Evolutionary conservation across 805 yeast genomes (phyloP).

Genomic region (Metschnikowia aberdeeniae): DNA sequence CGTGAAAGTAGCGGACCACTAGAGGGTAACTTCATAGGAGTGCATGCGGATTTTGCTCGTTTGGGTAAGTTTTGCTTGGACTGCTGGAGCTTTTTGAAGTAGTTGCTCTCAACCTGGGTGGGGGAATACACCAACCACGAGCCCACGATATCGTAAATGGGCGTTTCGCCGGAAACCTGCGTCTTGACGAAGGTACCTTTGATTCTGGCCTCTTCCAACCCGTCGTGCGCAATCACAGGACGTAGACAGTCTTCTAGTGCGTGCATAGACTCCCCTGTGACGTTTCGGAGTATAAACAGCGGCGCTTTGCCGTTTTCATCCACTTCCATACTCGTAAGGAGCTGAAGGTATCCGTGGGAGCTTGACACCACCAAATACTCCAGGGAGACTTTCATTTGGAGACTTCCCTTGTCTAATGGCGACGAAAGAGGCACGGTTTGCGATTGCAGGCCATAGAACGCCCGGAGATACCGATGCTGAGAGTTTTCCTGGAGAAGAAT

Average conservation of each 20-base stretch:
- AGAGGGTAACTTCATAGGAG: conserved; percentile 42
- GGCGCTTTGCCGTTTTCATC: neutral
- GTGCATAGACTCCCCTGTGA: neutral
- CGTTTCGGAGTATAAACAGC: neutral
- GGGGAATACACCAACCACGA: conserved; percentile 49
- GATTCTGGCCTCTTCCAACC: conserved; percentile 3
- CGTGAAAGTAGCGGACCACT: conserved; percentile 46
- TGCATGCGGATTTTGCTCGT: conserved; percentile 23
- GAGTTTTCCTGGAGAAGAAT: neutral
- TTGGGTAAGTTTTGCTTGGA: neutral
- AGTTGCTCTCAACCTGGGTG: conserved; percentile 27
- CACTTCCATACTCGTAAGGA: conserved; percentile 2
- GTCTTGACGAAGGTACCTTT: conserved; percentile 25
- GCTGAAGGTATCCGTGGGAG: conserved; percentile 8
- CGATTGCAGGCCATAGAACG: neutral
- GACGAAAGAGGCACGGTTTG: neutral
- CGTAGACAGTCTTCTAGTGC: conserved; percentile 6
- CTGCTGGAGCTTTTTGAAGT: conserved; percentile 21
- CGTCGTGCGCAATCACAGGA: conserved; percentile 7
- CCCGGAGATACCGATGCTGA: neutral
- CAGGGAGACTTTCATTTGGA: conserved; percentile 12
- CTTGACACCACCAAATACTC: conserved; percentile 8
- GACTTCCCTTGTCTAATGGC: neutral
- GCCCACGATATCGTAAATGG: conserved; percentile 48
- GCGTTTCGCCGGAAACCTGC: conserved; percentile 29